Evolutionary conservation across 2,329 filamentous ascomycete species (phyloP).

Genomic region (Arthrobotrys sinensis): DNA sequence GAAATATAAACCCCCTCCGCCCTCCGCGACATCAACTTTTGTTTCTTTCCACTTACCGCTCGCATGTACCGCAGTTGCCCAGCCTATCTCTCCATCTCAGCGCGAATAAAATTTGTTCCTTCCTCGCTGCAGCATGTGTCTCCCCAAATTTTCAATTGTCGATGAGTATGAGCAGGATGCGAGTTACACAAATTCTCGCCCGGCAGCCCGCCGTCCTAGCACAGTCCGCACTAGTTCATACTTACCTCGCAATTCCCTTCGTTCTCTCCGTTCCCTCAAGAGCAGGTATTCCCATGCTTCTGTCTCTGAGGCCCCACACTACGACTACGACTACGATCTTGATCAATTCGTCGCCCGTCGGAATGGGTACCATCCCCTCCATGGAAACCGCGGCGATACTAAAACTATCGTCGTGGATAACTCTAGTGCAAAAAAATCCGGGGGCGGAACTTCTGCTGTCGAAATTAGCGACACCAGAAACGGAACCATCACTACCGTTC

Average conservation of each 20-base stretch:
- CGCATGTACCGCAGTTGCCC: slow-evolving; percentile 8
- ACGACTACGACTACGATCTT: slow-evolving; percentile 21
- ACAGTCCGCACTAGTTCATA: slow-evolving; percentile 9
- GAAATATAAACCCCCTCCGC: slow-evolving; percentile 30
- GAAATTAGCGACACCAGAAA: slow-evolving; percentile 40
- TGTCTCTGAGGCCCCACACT: slow-evolving; percentile 17
- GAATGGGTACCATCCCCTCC: slow-evolving; percentile 14
- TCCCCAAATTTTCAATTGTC: slow-evolving; percentile 29
- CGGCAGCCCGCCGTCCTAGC: neutral
- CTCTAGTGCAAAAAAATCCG: slow-evolving; percentile 19
- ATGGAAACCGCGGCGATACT: slow-evolving; percentile 13
- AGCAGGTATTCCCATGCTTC: slow-evolving; percentile 14
- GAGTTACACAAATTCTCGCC: slow-evolving; percentile 33
- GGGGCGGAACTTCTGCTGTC: slow-evolving; percentile 21
- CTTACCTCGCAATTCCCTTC: slow-evolving; percentile 33
- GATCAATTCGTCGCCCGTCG: slow-evolving; percentile 27
- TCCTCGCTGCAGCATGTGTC: slow-evolving; percentile 33
- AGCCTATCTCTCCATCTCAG: neutral
- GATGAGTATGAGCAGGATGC: slow-evolving; percentile 29
- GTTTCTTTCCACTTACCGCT: slow-evolving; percentile 9
- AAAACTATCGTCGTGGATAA: slow-evolving; percentile 49
- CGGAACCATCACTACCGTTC: slow-evolving; percentile 38
- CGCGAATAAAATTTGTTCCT: slow-evolving; percentile 25
- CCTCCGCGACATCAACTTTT: slow-evolving; percentile 20
- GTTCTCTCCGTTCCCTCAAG: slow-evolving; percentile 29